Percentiles rank a stretch among this genome's conserved stretches.
phyloP scores from a whole-genome alignment of 169 alveolate species.

The Cyclospora cayetanensis region DNA sequence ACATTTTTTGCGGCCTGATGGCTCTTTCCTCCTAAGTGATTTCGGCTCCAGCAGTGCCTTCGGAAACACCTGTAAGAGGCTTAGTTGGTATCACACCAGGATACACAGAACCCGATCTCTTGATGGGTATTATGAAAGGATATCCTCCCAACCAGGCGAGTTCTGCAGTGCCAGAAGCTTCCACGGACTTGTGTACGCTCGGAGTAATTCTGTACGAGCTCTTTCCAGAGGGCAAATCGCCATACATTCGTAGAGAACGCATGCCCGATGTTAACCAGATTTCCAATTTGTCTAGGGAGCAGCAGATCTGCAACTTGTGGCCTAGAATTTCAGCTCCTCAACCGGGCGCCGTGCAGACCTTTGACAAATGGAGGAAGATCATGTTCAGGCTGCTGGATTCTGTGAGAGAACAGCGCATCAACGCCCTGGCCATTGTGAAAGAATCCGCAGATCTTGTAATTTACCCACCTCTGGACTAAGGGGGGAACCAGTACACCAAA shows the following conservation, averaged over 20 bases:
- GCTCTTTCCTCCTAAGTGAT: not conserved
- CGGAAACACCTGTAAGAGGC: not conserved
- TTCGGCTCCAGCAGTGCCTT: not conserved
- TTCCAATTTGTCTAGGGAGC: not conserved
- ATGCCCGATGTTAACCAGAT: not conserved
- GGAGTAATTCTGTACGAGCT: constrained; percentile 21
- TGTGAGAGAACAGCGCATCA: not conserved
- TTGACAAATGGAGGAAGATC: not conserved
- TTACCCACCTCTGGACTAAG: too few species aligned
- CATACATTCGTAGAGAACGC: not conserved
- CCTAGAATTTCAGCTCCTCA: not conserved
- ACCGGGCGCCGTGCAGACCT: not conserved
- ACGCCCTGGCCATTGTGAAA: not conserved
- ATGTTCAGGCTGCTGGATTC: not conserved
- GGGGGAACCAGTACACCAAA: too few species aligned
- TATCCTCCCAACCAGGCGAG: too few species aligned
- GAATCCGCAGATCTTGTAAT: not conserved
- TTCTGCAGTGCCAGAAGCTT: not conserved
- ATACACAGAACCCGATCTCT: too few species aligned
- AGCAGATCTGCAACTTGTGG: not conserved
- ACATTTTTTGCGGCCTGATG: constrained; percentile 21
- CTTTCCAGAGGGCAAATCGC: not conserved
- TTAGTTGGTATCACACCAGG: too few species aligned
- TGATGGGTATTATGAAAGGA: too few species aligned
- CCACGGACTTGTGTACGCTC: constrained; percentile 42